A percentile compares a stretch with the other conserved stretches of the same genome.
phyloP scores from a whole-genome alignment of 257 asterid species.

The Solanum ahanhuiri region DNA sequence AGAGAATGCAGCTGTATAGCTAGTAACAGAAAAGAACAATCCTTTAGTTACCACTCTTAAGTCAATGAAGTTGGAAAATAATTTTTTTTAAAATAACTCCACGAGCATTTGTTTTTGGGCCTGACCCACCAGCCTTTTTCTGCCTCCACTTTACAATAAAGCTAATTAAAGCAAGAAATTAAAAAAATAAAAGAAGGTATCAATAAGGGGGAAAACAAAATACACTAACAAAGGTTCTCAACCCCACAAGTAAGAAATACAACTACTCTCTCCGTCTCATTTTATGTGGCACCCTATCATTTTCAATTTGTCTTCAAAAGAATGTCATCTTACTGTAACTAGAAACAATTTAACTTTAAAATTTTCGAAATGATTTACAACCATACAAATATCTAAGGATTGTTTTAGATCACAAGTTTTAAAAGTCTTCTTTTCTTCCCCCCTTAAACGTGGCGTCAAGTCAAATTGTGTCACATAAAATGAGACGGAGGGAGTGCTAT shows the following conservation, averaged over 20 bases:
- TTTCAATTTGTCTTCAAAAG: too few species aligned
- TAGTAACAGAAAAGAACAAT: not conserved
- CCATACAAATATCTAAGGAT: too few species aligned
- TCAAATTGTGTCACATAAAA: too few species aligned
- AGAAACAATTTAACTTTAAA: too few species aligned
- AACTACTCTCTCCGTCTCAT: not conserved
- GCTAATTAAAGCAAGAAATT: slow-evolving; percentile 37
- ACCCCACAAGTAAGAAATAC: slow-evolving; percentile 47
- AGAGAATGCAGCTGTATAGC: not conserved
- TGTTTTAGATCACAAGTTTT: not conserved
- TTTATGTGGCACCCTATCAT: too few species aligned
- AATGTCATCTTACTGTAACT: too few species aligned
- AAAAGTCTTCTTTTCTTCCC: too few species aligned
- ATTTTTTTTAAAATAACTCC: not conserved
- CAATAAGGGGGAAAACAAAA: slow-evolving; percentile 11
- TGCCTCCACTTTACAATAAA: slow-evolving; percentile 54
- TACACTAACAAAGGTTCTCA: slow-evolving; percentile 16
- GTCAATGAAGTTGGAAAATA: slow-evolving; percentile 23
- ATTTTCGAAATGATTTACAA: too few species aligned
- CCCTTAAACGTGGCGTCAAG: not conserved
- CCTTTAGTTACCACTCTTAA: slow-evolving; percentile 12
- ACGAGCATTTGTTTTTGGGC: slow-evolving; percentile 42
- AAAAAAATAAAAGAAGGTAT: slow-evolving; percentile 9
- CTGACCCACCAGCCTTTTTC: slow-evolving; percentile 50
- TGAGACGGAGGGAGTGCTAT: not conserved